Base-by-base conservation (phyloP, 768 basidiomycete genomes). In the Baorangia bicolor region DNA sequence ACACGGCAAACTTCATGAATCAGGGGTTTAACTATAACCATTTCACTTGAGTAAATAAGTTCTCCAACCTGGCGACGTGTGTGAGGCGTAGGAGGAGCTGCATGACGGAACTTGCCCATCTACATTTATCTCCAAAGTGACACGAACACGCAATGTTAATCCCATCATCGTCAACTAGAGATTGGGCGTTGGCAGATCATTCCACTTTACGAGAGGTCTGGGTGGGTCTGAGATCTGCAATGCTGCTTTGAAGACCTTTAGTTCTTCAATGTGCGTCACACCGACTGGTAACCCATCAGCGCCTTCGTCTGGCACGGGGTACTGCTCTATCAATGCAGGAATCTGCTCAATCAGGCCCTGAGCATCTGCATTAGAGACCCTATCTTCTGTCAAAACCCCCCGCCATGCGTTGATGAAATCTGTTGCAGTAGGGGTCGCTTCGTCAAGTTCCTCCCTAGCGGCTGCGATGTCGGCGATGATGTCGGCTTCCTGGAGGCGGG, bases 171-270 rank as follows among this genome's bases (percentile, higher is more conserved):
- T 37, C n/a, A 10, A 28, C 77, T 72, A 88, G 42, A 83, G 78
- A 58, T 78, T 85, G 2, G 87, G 69, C 7, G 73, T 68, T 20
- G 87, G 88, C 50, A 90, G 74, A 73, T 92, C 90, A 33, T 81
- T 82, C 88, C 88, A 92, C 48, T 84, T 73, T 1, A 85, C 86
- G 60, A 93, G 74, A 3, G 92, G 85, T 37, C 77, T 77, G n/a
- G 88, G 81, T 57, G 79, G 78, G 27, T 78, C 76, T 5, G 87
- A 81, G 18, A 78, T 70, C 39, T 69, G 66, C 48, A 95, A 71
- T 10, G 76, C 69, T 28, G 79, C 77, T 70, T 83, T 92, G 78
- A 94, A 94, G 27, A 70, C 73, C 55, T 81, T 75, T 31, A 84
- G 66, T 64, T 93, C 87, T 54, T 86, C 70, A 51, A 96, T 82